A percentile compares a stretch with the other conserved stretches of the same genome.
Conservation (phyloP, 768 basidiomycete species). For the Coprinopsis sp. region DNA sequence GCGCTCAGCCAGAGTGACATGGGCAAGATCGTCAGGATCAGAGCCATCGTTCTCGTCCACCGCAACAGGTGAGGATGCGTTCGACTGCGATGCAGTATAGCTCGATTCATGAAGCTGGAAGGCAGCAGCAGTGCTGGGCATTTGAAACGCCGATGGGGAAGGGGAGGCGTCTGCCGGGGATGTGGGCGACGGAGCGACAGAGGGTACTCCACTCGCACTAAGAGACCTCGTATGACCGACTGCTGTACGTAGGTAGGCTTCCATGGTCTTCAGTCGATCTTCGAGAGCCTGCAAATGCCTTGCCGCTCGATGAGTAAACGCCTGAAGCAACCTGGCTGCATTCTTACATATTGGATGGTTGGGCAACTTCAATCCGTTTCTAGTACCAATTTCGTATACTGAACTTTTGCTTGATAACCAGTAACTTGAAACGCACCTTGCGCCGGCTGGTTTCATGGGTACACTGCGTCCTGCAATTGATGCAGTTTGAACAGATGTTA, state of each 20-base stretch:
- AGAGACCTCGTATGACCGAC: not conserved
- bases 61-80: not conserved
- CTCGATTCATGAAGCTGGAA: not conserved
- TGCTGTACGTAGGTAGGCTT: slow-evolving; percentile 1
- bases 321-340: not conserved
- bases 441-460: slow-evolving; percentile 1
- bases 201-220: too few relatives aligned
- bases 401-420: too few relatives aligned
- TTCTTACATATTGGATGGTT: slow-evolving; percentile 1
- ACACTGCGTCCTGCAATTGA: not conserved
- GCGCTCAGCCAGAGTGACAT: slow-evolving; percentile 1
- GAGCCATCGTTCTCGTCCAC: not conserved
- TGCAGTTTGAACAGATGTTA: slow-evolving; percentile 3
- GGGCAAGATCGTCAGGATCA: not conserved
- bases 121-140: not conserved
- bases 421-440: not conserved
- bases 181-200: not conserved
- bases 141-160: too few relatives aligned
- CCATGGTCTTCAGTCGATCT: slow-evolving; percentile 1
- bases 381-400: too few relatives aligned
- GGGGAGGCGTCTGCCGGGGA: not conserved
- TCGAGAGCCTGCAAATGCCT: slow-evolving; percentile 3
- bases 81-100: not conserved
- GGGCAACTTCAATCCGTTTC: not conserved
- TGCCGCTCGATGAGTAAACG: not conserved